A percentile compares a stretch with the other conserved stretches of the same genome.
Evolutionary conservation across 306 rosid genomes (phyloP).

Genomic region (Adenanthera pavonina): DNA sequence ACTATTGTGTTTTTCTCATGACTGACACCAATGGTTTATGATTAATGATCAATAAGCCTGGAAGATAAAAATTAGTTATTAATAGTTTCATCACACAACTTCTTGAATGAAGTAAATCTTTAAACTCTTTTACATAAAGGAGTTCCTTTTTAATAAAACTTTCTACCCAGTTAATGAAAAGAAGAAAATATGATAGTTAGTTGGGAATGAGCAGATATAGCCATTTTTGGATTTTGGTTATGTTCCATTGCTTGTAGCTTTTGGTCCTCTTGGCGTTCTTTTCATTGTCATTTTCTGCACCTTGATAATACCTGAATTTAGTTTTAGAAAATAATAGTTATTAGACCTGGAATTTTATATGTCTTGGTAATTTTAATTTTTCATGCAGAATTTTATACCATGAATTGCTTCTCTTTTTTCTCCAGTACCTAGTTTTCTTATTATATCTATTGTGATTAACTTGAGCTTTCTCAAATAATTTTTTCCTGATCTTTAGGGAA

Average conservation of each 20-base stretch:
- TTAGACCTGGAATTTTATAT: constrained; percentile 24
- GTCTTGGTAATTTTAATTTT: neutral
- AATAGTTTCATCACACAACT: neutral
- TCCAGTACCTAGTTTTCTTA: constrained; percentile 29
- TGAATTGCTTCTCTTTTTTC: constrained; percentile 24
- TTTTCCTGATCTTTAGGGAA: constrained; percentile 60
- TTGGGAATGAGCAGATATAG: neutral
- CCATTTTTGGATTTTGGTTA: neutral
- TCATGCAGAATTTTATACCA: neutral
- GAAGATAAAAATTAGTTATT: neutral
- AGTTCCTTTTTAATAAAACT: neutral
- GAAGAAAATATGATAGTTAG: neutral
- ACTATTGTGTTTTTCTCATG: neutral
- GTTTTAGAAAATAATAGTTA: constrained; percentile 11
- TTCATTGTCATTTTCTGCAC: neutral
- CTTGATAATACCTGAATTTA: constrained; percentile 3
- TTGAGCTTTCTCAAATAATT: neutral
- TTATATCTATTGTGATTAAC: constrained; percentile 8
- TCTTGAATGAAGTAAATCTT: neutral
- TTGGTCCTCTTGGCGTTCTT: neutral
- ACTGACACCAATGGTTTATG: neutral
- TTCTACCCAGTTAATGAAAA: neutral
- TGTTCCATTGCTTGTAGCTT: neutral
- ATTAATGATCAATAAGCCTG: neutral
- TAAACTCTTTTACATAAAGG: neutral